Conservation (phyloP, 805 yeast genomes). For the Metschnikowia bowlesiae region DNA sequence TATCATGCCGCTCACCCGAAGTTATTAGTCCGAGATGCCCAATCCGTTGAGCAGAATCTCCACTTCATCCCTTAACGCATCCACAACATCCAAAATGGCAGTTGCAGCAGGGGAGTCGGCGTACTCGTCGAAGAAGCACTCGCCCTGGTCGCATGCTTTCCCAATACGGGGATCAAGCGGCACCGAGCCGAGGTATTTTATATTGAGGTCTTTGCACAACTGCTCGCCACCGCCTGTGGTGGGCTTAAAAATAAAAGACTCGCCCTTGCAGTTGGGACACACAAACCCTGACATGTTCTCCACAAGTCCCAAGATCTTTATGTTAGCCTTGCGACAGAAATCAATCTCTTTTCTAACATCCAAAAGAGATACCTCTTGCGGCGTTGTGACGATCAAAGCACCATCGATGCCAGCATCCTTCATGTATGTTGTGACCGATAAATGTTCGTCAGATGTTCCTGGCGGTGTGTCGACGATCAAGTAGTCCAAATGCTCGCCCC, state of each 20-base stretch:
- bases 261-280: constrained; percentile 89
- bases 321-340: constrained; percentile 87
- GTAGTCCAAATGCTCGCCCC: constrained; percentile 82
- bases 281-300: constrained; percentile 99
- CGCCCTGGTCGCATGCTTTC: constrained; percentile 80
- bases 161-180: constrained; percentile 97
- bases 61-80: constrained; percentile 55
- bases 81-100: constrained; percentile 83
- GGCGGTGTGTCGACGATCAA: constrained; percentile 96
- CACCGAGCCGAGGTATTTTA: constrained; percentile 84
- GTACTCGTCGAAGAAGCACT: constrained; percentile 71
- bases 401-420: constrained; percentile 93
- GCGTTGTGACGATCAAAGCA: constrained; percentile 91
- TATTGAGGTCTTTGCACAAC: constrained; percentile 70
- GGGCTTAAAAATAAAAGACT: constrained; percentile 84
- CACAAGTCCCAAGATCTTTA: constrained; percentile 80
- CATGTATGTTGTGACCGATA: constrained; percentile 81
- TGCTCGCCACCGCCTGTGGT: constrained; percentile 96
- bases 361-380: constrained; percentile 92
- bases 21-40: neutral
- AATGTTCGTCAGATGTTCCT: constrained; percentile 96
- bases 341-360: constrained; percentile 96
- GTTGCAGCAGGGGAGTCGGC: constrained; percentile 92
- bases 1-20: too few species aligned
- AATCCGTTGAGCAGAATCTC: constrained; percentile 27